A percentile compares a stretch with the other conserved stretches of the same genome.
These are phyloP conservation scores for Guadua angustifolia DNA, from an alignment of 176 grass and related monocot genomes.

Conservation along the genomic window DNA sequence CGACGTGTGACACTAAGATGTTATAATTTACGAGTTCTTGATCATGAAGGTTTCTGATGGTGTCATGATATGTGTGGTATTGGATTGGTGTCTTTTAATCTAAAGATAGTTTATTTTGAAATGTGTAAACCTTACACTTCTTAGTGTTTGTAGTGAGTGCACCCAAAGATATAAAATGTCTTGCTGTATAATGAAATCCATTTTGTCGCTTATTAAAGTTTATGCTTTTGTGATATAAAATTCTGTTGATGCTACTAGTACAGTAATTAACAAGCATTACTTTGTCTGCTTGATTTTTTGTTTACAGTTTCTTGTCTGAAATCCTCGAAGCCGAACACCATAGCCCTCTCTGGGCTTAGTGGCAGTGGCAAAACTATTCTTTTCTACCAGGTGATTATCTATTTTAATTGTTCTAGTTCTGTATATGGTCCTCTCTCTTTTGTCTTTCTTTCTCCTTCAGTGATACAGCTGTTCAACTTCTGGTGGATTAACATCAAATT, in stretches of 20 bases:
- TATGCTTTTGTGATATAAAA: conserved; percentile 1
- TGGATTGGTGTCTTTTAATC: not conserved
- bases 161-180: not conserved
- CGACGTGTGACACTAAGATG: no score
- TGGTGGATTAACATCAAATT: conserved; percentile 8
- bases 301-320: conserved; percentile 62
- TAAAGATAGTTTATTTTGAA: conserved; percentile 4
- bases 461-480: not conserved
- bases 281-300: not conserved
- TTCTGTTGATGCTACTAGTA: not conserved
- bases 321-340: conserved; percentile 74
- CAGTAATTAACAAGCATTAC: not conserved
- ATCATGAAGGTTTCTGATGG: not conserved
- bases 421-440: conserved; percentile 12
- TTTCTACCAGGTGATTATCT: conserved; percentile 77
- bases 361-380: conserved; percentile 95
- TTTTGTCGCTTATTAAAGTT: not conserved
- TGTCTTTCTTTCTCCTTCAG: conserved; percentile 10
- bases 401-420: conserved; percentile 9
- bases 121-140: not conserved
- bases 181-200: not conserved
- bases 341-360: conserved; percentile 79
- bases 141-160: not conserved
- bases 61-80: not conserved
- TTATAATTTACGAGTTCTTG: not conserved